Evolutionary conservation across 1,139 yeast species (phyloP).

Genomic region (Sugiyamaella grinbergsii): DNA sequence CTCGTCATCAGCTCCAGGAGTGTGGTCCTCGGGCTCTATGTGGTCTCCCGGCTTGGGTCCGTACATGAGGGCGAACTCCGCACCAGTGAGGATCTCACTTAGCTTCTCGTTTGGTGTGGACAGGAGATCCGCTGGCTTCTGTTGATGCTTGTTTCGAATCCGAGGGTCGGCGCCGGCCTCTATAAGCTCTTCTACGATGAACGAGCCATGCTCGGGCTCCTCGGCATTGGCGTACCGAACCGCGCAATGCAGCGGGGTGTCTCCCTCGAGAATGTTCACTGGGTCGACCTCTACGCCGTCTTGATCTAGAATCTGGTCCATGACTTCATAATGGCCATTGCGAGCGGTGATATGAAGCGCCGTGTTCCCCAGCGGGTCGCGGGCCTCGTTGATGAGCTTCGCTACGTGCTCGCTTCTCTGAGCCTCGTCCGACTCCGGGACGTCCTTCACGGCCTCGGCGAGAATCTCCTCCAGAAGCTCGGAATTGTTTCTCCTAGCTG

Average conservation of each 20-base stretch:
- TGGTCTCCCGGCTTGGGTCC: constrained; percentile 32
- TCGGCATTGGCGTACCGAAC: constrained; percentile 65
- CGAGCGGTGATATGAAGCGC: constrained; percentile 81
- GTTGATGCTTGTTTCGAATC: constrained; percentile 57
- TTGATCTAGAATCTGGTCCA: constrained; percentile 78
- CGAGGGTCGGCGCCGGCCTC: constrained; percentile 92
- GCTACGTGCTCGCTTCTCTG: constrained; percentile 48
- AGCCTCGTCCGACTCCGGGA: constrained; percentile 13
- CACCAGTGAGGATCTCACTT: constrained; percentile 68
- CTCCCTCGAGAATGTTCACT: constrained; percentile 65
- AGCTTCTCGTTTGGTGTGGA: constrained; percentile 55
- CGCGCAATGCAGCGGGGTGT: constrained; percentile 88
- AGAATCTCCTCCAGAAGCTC: constrained; percentile 67
- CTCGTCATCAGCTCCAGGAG: constrained; percentile 11
- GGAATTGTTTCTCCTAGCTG: constrained; percentile 84
- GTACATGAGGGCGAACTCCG: constrained; percentile 65
- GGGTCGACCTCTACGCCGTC: constrained; percentile 94
- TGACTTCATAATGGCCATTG: constrained; percentile 77
- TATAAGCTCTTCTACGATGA: constrained; percentile 73
- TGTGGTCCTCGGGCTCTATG: constrained; percentile 19
- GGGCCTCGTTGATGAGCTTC: constrained; percentile 63
- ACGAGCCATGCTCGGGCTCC: constrained; percentile 86
- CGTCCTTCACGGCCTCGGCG: constrained; percentile 39
- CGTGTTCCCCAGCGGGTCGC: constrained; percentile 80
- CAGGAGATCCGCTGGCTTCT: constrained; percentile 75